Evolutionary conservation across 768 basidiomycete genomes (phyloP), one percentile per base, ranked within the genome.

Genomic region (Fibroporia radiculosa): DNA sequence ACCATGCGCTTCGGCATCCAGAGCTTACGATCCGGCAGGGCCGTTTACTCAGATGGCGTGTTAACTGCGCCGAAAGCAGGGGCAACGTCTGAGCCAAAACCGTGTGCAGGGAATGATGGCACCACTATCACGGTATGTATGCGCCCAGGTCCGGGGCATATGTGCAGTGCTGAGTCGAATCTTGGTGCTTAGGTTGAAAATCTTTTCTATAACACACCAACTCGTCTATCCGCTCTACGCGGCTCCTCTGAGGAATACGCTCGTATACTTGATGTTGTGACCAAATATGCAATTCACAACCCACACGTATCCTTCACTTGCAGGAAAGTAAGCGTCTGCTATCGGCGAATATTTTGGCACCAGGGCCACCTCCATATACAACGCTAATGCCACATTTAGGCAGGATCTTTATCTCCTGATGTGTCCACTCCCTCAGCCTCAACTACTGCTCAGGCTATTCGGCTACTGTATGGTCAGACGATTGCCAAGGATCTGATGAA

Each of bases 241-340:
- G 84, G 80, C 45, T 66, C 83, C 3, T 85, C 91, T 2, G 95
- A 98, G 53, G 96, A 99, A 59, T 97, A 95, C 62, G 74, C 80
- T 4, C 77, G 89, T 26, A 92, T 98, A 33, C 71, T 98, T 2
- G 90, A 95, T 50, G 88, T 98, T 8, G 71, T 98, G 22, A 89
- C 88, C 2, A 87, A 84, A 49, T 99, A 99, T 58, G 91, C 96
- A 0, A 73, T 93, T 8, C 96, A 99, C 61, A 98, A 99, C 59
- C 78, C 95, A 0, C 77, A 74, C 10, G 79, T 93, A 3, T 75
- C 92, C 0, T 95, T 97, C 66, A 71, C 80, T 0, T 97, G 93
- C 72, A 93, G 88, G 63, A 98, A 97, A 77, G 91, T 84, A 37
- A 36, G 55, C 42, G 13, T 14, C 34, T 37, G 32, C 20, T 11